Evolutionary conservation across 768 basidiomycete species (phyloP).

Genomic region (Trametes villosa): DNA sequence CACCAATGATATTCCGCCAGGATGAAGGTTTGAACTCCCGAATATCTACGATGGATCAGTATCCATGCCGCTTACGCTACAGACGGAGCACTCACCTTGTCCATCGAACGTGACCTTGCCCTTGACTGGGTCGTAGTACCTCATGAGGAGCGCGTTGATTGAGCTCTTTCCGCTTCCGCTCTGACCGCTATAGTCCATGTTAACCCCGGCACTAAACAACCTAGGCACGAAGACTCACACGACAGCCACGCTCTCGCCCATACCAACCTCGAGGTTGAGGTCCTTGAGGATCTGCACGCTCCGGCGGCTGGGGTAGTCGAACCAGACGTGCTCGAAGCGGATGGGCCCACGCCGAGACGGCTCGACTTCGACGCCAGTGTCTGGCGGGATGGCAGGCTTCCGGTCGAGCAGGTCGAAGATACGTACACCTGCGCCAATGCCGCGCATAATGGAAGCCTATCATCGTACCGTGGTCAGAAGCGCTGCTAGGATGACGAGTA

Average conservation of each 20-base stretch:
- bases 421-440: conserved; percentile 88
- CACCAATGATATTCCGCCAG: conserved; percentile 87
- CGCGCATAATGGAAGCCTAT: conserved; percentile 94
- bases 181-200: conserved; percentile 60
- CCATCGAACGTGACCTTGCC: conserved; percentile 87
- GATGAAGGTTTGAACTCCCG: conserved; percentile 82
- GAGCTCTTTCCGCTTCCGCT: conserved; percentile 96
- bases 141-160: conserved; percentile 80
- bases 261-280: conserved; percentile 77
- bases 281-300: conserved; percentile 82
- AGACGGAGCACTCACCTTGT: conserved; percentile 55
- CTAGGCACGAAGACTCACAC: conserved; percentile 64
- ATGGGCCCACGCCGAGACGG: conserved; percentile 66
- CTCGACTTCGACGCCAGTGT: conserved; percentile 60
- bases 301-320: conserved; percentile 88
- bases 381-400: conserved; percentile 69
- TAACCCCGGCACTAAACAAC: not conserved
- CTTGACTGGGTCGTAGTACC: conserved; percentile 88
- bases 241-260: conserved; percentile 89
- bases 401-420: conserved; percentile 95
- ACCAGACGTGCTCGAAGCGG: conserved; percentile 81
- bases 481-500: conserved; percentile 3
- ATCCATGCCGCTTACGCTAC: not conserved
- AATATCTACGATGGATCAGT: conserved; percentile 59
- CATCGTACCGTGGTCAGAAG: not conserved